Percentiles rank a stretch among this genome's conserved stretches.
Conservation (phyloP, 768 basidiomycete species). For the Punctularia strigosozonata region DNA sequence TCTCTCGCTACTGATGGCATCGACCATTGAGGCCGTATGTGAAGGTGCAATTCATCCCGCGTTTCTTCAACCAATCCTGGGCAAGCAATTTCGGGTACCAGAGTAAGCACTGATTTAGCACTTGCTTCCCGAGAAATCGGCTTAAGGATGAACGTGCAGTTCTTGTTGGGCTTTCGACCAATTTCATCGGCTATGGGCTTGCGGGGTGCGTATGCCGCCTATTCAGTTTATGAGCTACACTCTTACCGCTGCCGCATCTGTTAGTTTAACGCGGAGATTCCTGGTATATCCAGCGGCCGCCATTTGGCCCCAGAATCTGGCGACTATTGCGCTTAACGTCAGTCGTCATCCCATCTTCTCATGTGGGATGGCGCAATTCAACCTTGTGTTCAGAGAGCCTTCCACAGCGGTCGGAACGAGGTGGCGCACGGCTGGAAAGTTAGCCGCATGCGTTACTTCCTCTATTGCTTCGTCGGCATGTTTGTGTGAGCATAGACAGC, state of each 20-base stretch:
- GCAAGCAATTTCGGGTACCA: slow-evolving; percentile 10
- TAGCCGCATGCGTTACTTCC: not conserved
- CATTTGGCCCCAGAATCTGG: slow-evolving; percentile 13
- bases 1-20: no score
- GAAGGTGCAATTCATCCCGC: slow-evolving; percentile 9
- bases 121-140: slow-evolving; percentile 8
- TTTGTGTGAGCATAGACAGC: no score
- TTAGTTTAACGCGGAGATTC: not conserved
- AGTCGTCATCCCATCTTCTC: no score
- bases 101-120: slow-evolving; percentile 14
- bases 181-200: slow-evolving; percentile 17
- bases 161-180: slow-evolving; percentile 9
- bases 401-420: not conserved
- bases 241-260: no score
- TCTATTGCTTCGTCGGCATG: not conserved
- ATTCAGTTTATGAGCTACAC: no score
- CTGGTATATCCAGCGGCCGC: slow-evolving; percentile 6
- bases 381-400: no score
- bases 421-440: slow-evolving; percentile 1
- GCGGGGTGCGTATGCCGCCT: slow-evolving; percentile 18
- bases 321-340: slow-evolving; percentile 4
- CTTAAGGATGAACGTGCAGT: slow-evolving; percentile 10
- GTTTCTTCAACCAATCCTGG: slow-evolving; percentile 2
- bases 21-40: no score
- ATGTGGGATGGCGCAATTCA: no score